Evolutionary conservation across 2,329 filamentous ascomycete genomes (phyloP).

Genomic region (Verticillium klebahnii): DNA sequence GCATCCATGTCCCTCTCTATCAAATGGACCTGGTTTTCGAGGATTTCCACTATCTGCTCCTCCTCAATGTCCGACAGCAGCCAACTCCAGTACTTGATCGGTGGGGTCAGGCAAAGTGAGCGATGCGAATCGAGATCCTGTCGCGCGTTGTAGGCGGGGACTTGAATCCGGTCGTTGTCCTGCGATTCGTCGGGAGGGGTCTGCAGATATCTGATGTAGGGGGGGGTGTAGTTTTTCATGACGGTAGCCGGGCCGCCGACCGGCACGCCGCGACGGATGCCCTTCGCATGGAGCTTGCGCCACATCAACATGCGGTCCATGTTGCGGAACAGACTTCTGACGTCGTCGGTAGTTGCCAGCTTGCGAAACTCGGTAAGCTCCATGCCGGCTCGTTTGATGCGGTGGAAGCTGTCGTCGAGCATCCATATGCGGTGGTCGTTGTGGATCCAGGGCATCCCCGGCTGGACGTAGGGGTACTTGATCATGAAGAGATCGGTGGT

Average conservation of each 20-base stretch:
- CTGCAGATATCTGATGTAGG: not conserved
- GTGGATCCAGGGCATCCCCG: not conserved
- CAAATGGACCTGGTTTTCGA: not conserved
- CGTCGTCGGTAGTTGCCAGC: not conserved
- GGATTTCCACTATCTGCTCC: not conserved
- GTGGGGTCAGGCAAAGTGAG: not conserved
- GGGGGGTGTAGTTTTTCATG: not conserved
- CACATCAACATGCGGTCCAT: not conserved
- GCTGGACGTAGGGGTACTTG: not conserved
- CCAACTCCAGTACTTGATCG: not conserved
- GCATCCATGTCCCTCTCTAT: not conserved
- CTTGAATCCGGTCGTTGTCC: not conserved
- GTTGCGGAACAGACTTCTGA: not conserved
- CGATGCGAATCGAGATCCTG: not conserved
- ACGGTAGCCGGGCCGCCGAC: not conserved
- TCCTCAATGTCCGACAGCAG: not conserved
- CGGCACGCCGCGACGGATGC: not conserved
- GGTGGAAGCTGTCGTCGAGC: not conserved
- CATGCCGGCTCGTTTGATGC: not conserved
- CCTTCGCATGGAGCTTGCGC: not conserved
- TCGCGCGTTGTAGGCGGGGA: not conserved
- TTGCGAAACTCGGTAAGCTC: not conserved
- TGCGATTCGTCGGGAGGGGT: not conserved
- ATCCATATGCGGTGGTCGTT: not conserved
- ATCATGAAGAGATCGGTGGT: not conserved